Evolutionary conservation across 805 yeast species (phyloP), one percentile per base, ranked within the genome.

Genomic region (Blastobotrys terrestris): DNA sequence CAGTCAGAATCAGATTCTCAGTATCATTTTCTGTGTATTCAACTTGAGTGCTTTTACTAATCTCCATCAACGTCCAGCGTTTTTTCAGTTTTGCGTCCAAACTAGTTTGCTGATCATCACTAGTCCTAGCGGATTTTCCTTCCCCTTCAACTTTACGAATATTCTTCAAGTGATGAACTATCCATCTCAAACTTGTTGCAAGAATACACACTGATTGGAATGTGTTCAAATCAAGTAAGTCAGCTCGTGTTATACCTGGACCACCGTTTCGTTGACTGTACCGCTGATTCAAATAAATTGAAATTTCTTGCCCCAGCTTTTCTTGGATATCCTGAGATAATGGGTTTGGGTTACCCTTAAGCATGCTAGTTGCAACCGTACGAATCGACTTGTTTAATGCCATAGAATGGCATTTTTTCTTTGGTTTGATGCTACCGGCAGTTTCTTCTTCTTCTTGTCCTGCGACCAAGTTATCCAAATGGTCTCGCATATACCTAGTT

Each of bases 131-230:
- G 11, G 35, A 11, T 5, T 11, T 26, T 16, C 46, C 7, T 18
- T 43, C 48, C 22, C 49, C 61, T 8, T 42, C 49, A n/a, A 72
- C 73, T 50, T 78, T 77, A 51, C 78, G 72, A 62, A 83, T 67
- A 3, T 62, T 62, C 0, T 87, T 84, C 44, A 87, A 71, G 86
- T 90, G 83, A 15, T 71, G 60, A 42, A 79, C 65, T 2, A 83
- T 69, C 82, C 89, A 80, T 15, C 73, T 68, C 1, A 84, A 58
- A 2, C 85, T 77, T 13, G 78, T 72, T 16, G 81, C 69, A 44
- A 87, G 69, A 50, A 80, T 69, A 11, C 83, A 71, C 2, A 83
- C 71, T 18, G 77, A 74, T 47, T 75, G 74, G 57, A 83, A 74
- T 13, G 79, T 72, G 13, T 75, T 75, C 15, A 71, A 64, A 55